Evolutionary conservation across 306 rosid species (phyloP), one percentile per base, ranked within the genome.

Genomic region (Urtica urens): DNA sequence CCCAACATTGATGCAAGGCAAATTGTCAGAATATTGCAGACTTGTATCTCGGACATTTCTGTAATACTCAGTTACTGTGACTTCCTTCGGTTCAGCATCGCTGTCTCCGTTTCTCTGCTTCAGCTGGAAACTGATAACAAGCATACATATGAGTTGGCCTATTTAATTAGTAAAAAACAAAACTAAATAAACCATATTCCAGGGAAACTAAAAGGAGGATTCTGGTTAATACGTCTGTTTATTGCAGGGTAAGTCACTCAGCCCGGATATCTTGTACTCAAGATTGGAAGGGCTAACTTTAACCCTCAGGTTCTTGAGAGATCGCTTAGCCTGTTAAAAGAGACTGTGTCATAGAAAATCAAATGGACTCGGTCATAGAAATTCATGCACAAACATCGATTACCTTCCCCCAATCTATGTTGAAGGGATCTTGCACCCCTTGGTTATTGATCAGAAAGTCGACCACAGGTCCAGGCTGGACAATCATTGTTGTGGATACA

Each of bases 1-100:
- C 25, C 99, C 99, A 6, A 85, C 99, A 69, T 92, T 92, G 10
- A 92, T 60, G 44, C 99, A 92, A 0, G 99, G 99, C 1, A 92
- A 72, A 45, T 75, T 85, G 1, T 49, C 79, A n/a, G 96, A 85
- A 55, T 85, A 82, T 0, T 64, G 78, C 27, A 85, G 57, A 3
- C 68, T 63, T 14, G 85, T 85, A 21, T 73, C 71, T 0, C 94
- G 79, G 3, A 61, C 40, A 17, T 75, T 79, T 13, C 77, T 93
- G 59, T 85, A 92, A 46, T 92, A 92, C 30, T 92, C 94, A 56
- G 71, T 79, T 2, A 85, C 99, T 0, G 99, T 79, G 23, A 90
- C 79, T 51, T 90, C 97, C 10, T 49, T 30, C 0, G 52, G 47
- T 2, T n/a, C 77, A 20, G 50, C 74, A 13, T 64, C 83, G 0